Conservation (phyloP, 2,329 filamentous ascomycete species). For the Fusarium sp. region DNA sequence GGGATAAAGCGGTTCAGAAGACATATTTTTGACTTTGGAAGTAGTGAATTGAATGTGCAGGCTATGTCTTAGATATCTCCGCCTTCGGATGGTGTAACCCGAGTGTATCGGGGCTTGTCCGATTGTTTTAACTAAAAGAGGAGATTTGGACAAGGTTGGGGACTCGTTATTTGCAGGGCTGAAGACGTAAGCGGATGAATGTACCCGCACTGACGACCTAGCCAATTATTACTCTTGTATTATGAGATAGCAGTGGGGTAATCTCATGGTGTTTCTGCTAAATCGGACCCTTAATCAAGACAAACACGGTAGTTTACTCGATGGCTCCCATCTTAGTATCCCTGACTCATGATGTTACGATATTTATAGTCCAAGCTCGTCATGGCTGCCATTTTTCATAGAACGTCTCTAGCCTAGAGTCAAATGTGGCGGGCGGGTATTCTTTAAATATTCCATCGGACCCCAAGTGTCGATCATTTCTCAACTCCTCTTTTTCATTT, state of each 20-base stretch:
- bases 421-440: not conserved
- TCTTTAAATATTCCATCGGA: not conserved
- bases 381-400: not conserved
- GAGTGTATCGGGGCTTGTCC: slow-evolving; percentile 15
- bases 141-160: slow-evolving; percentile 3
- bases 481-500: not conserved
- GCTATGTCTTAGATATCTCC: slow-evolving; percentile 9
- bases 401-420: not conserved
- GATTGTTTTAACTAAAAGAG: slow-evolving; percentile 14
- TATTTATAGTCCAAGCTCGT: not conserved
- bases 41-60: not conserved
- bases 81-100: slow-evolving; percentile 16
- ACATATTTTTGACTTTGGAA: not conserved
- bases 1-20: slow-evolving; percentile 47
- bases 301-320: not conserved
- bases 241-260: not conserved
- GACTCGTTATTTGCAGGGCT: slow-evolving; percentile 32
- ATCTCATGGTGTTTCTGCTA: not conserved
- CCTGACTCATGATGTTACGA: not conserved
- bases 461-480: slow-evolving; percentile 9
- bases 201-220: not conserved
- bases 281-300: not conserved
- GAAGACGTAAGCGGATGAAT: slow-evolving; percentile 11
- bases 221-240: not conserved
- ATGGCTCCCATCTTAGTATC: not conserved